Percentiles rank a stretch among this genome's conserved stretches.
Conservation (phyloP, 495 filamentous ascomycete genomes). For the Bathelium albidoporum region DNA sequence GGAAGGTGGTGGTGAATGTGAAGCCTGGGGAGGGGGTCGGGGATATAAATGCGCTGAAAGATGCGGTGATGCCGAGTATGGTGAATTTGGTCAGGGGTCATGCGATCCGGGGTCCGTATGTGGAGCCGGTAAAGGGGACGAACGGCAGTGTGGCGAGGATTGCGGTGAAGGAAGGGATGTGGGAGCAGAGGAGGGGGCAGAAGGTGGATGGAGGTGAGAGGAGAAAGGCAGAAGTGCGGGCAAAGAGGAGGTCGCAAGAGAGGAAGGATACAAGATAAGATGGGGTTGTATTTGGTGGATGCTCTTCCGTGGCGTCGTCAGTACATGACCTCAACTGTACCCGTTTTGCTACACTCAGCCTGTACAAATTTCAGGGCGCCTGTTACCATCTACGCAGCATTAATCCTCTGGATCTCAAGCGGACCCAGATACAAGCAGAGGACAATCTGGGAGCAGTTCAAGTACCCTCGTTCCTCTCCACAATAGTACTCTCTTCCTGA, state of each 20-base stretch:
- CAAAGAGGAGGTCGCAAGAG: constrained; percentile 45
- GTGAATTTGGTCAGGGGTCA: constrained; percentile 48
- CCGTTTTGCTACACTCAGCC: too few species aligned
- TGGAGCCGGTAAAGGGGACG: constrained; percentile 52
- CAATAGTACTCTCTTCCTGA: background rate
- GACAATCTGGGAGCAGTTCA: background rate
- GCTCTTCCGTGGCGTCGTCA: background rate
- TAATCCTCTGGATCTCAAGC: too few species aligned
- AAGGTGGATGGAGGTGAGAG: constrained; percentile 97
- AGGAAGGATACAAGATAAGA: constrained; percentile 27
- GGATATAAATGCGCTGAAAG: constrained; percentile 33
- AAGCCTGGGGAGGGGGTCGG: constrained; percentile 37
- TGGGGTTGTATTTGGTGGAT: background rate
- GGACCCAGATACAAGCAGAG: background rate
- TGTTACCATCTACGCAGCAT: too few species aligned
- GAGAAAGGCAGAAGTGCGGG: constrained; percentile 69
- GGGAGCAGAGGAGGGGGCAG: constrained; percentile 70
- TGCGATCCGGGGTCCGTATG: constrained; percentile 60
- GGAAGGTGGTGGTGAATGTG: constrained; percentile 62
- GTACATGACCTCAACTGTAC: background rate
- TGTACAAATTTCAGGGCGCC: too few species aligned
- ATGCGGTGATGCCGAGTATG: constrained; percentile 16
- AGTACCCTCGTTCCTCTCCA: background rate
- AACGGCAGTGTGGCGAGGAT: constrained; percentile 52
- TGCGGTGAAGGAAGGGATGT: constrained; percentile 69